Evolutionary conservation across 2,329 filamentous ascomycete species (phyloP).

Genomic region (Pseudopithomyces maydicus): DNA sequence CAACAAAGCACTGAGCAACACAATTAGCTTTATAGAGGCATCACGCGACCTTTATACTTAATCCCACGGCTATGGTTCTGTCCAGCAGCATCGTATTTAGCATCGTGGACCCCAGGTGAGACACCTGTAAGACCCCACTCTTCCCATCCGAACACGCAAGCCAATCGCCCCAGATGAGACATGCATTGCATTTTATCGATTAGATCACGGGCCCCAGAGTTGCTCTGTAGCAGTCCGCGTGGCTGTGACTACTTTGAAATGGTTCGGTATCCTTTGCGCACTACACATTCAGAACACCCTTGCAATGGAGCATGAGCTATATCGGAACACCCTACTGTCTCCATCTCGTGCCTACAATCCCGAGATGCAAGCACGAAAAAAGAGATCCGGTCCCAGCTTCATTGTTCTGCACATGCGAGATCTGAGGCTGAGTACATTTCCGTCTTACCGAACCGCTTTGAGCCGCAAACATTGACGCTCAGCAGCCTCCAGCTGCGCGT

Average conservation of each 20-base stretch:
- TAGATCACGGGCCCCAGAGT: background rate
- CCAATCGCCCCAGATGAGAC: constrained; percentile 1
- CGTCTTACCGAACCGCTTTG: constrained; percentile 1
- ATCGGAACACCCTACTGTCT: constrained; percentile 2
- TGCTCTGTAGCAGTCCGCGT: background rate
- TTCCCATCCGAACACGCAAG: background rate
- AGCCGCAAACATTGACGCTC: constrained; percentile 4
- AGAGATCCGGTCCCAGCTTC: background rate
- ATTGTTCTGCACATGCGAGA: constrained; percentile 6
- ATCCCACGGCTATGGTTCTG: background rate
- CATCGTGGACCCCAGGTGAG: background rate
- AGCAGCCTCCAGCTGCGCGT: constrained; percentile 3
- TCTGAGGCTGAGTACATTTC: constrained; percentile 13
- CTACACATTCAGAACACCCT: background rate
- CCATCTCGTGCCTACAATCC: background rate
- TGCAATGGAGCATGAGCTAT: background rate
- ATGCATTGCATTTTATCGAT: background rate
- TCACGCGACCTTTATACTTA: no score
- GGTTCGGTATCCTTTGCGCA: background rate
- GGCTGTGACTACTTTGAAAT: background rate
- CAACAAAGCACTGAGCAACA: no score
- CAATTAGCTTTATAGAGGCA: no score
- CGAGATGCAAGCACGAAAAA: background rate
- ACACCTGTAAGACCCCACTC: background rate
- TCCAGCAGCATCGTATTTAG: background rate